Evolutionary conservation across 345 rosid genomes (phyloP).

Genomic region (Cardamine resedifolia): DNA sequence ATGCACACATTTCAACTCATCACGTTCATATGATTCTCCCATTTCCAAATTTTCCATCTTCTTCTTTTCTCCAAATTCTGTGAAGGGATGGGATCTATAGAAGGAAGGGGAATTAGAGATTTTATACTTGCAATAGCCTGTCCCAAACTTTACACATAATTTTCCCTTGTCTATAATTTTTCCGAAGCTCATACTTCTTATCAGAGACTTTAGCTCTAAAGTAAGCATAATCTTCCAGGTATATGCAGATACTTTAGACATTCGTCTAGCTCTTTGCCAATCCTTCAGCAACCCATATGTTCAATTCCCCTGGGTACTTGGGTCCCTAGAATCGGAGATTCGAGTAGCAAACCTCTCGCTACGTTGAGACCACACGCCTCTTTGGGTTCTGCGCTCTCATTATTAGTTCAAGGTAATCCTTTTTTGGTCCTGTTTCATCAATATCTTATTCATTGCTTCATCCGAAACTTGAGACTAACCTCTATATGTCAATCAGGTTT

Average conservation of each 20-base stretch:
- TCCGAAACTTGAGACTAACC: background rate
- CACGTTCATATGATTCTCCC: conserved; percentile 7
- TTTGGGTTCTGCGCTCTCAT: conserved; percentile 66
- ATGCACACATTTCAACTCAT: background rate
- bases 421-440: conserved; percentile 8
- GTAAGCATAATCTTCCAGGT: conserved; percentile 53
- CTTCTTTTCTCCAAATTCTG: conserved; percentile 1
- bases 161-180: background rate
- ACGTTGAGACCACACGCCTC: conserved; percentile 72
- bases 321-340: conserved; percentile 89
- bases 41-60: background rate
- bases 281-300: conserved; percentile 85
- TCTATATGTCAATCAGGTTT: too few species aligned
- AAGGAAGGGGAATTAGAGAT: background rate
- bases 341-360: conserved; percentile 60
- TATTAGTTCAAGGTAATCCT: conserved; percentile 70
- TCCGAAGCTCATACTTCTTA: conserved; percentile 2
- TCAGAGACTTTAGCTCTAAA: conserved; percentile 29
- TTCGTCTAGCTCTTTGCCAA: conserved; percentile 80
- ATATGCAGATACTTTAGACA: conserved; percentile 91
- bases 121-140: conserved; percentile 8
- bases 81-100: conserved; percentile 8
- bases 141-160: conserved; percentile 6
- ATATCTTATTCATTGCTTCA: background rate
- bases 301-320: conserved; percentile 84